A percentile compares a stretch with the other conserved stretches of the same genome.
These are phyloP conservation scores for Abrus pulchellus DNA, from an alignment of 306 rosid species.

Conservation along the genomic window DNA sequence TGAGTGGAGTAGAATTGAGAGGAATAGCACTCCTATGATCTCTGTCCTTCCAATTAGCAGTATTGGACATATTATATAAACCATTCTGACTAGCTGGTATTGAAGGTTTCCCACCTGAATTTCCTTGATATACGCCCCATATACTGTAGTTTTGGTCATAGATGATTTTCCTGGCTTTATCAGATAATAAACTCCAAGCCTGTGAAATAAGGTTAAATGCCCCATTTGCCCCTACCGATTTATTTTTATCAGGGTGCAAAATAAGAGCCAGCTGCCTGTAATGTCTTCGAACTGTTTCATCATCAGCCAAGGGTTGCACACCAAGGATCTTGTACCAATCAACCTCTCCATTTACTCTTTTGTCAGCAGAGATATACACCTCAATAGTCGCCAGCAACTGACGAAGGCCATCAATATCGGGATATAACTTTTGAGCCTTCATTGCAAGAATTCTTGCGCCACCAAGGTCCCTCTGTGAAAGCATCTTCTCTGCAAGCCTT, in stretches of 20 bases:
- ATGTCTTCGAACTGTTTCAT: conserved; percentile 63
- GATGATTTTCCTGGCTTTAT: conserved; percentile 55
- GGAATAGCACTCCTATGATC: conserved; percentile 47
- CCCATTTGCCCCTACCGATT: conserved; percentile 78
- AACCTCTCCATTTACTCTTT: conserved; percentile 58
- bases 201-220: conserved; percentile 76
- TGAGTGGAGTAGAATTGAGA: conserved; percentile 36
- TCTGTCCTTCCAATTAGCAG: conserved; percentile 46
- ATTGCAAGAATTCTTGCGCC: conserved; percentile 71
- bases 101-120: conserved; percentile 45
- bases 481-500: conserved; percentile 74
- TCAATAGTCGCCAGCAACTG: conserved; percentile 69
- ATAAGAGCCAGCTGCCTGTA: conserved; percentile 66
- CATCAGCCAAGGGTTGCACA: conserved; percentile 67
- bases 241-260: conserved; percentile 86
- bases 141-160: conserved; percentile 56
- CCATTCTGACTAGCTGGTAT: conserved; percentile 53
- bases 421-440: conserved; percentile 71
- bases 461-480: conserved; percentile 51
- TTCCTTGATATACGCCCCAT: conserved; percentile 34
- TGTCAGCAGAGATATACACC: conserved; percentile 71
- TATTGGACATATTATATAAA: conserved; percentile 40
- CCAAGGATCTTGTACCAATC: conserved; percentile 86
- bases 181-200: conserved; percentile 76
- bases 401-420: conserved; percentile 68